Conservation (phyloP, 2,329 filamentous ascomycete species). For the Fusarium duplospermum region DNA sequence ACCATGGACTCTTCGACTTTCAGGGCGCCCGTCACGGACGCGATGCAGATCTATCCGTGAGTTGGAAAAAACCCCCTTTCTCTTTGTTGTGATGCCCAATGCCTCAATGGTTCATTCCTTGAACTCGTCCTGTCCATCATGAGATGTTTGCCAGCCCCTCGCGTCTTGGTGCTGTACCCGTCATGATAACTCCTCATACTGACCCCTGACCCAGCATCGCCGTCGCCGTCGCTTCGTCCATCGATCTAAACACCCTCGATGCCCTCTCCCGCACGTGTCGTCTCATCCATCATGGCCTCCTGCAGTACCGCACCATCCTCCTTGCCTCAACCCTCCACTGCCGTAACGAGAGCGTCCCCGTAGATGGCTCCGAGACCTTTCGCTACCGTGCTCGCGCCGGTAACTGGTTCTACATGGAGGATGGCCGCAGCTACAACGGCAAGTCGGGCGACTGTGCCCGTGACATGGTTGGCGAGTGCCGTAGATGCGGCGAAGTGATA, state of each 20-base stretch:
- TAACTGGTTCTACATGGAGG: slow-evolving; percentile 71
- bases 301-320: slow-evolving; percentile 82
- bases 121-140: slow-evolving; percentile 17
- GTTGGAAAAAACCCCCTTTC: slow-evolving; percentile 16
- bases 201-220: slow-evolving; percentile 71
- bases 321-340: slow-evolving; percentile 83
- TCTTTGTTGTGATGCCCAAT: slow-evolving; percentile 6
- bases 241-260: slow-evolving; percentile 90
- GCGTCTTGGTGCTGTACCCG: not conserved
- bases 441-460: slow-evolving; percentile 84
- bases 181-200: slow-evolving; percentile 30
- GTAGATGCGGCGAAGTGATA: slow-evolving; percentile 79
- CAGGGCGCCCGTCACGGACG: slow-evolving; percentile 40
- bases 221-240: slow-evolving; percentile 76
- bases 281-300: slow-evolving; percentile 79
- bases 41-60: slow-evolving; percentile 45
- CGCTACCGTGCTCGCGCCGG: slow-evolving; percentile 67
- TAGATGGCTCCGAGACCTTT: slow-evolving; percentile 67
- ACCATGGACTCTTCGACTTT: slow-evolving; percentile 43
- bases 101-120: not conserved
- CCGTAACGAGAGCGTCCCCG: slow-evolving; percentile 72
- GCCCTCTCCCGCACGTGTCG: slow-evolving; percentile 85
- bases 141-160: slow-evolving; percentile 11
- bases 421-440: slow-evolving; percentile 65
- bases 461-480: slow-evolving; percentile 87